Percentiles rank a stretch among this genome's conserved stretches.
phyloP scores from a whole-genome alignment of 306 rosid genomes.

The Citrullus amarus region DNA sequence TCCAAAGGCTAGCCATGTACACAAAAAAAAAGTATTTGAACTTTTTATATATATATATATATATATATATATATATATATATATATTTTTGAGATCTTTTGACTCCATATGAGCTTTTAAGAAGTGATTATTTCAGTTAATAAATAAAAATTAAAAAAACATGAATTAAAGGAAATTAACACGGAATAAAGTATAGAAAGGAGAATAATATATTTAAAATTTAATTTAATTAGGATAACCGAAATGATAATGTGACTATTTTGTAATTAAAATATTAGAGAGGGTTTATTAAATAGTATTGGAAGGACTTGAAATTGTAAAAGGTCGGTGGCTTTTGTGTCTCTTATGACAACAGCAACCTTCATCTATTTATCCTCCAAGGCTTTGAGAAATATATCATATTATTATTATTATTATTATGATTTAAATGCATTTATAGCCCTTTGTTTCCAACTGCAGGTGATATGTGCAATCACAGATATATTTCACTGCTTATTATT shows the following conservation, averaged over 20 bases:
- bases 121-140: too few relatives aligned
- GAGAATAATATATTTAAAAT: too few relatives aligned
- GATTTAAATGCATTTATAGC: not conserved
- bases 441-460: not conserved
- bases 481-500: not conserved
- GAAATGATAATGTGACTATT: not conserved
- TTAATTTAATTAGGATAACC: too few relatives aligned
- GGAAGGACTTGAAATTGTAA: not conserved
- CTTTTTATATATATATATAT: too few relatives aligned
- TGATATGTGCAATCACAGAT: not conserved
- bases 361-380: not conserved
- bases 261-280: not conserved
- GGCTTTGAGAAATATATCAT: not conserved
- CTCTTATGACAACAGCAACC: not conserved
- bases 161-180: too few relatives aligned
- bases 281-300: not conserved
- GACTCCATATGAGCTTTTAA: too few relatives aligned
- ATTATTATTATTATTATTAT: not conserved
- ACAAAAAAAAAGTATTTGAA: too few relatives aligned
- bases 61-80: too few relatives aligned
- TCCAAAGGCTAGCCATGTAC: too few relatives aligned
- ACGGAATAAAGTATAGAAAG: too few relatives aligned
- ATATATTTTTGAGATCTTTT: too few relatives aligned
- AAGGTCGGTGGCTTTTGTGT: not conserved
- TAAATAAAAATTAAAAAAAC: too few relatives aligned